Conservation (phyloP, 768 basidiomycete species). For the Termitomyces sp. region DNA sequence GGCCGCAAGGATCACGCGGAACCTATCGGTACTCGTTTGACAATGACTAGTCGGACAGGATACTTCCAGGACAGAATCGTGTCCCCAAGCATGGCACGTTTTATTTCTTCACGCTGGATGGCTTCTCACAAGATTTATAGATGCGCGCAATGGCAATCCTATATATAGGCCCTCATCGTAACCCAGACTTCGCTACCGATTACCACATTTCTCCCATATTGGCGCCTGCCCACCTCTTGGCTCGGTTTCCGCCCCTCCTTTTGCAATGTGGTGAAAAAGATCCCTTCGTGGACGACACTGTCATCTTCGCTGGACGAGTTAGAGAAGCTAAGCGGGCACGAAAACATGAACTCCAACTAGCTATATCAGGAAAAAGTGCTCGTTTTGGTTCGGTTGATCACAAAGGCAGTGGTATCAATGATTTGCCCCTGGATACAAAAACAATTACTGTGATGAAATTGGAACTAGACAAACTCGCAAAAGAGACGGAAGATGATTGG, state of each 20-base stretch:
- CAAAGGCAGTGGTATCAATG: constrained; percentile 44
- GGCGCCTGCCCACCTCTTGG: constrained; percentile 75
- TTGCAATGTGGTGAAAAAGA: constrained; percentile 94
- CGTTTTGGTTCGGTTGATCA: constrained; percentile 57
- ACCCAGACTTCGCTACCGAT: constrained; percentile 92
- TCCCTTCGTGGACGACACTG: constrained; percentile 95
- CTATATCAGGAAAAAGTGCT: constrained; percentile 54
- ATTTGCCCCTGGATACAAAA: constrained; percentile 20
- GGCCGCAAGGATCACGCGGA: constrained; percentile 28
- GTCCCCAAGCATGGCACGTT: constrained; percentile 89
- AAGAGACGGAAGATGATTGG: constrained; percentile 89
- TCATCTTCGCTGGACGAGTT: constrained; percentile 94
- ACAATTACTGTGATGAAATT: constrained; percentile 38
- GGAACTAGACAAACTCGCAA: constrained; percentile 54
- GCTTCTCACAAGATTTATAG: constrained; percentile 34
- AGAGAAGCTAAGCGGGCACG: constrained; percentile 89
- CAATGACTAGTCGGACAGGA: constrained; percentile 92
- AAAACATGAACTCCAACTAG: constrained; percentile 64
- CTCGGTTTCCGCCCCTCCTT: constrained; percentile 89
- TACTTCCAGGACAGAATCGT: constrained; percentile 94
- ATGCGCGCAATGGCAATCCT: constrained; percentile 99
- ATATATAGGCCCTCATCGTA: constrained; percentile 90
- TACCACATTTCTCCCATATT: constrained; percentile 96
- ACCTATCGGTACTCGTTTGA: constrained; percentile 80
- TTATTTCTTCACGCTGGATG: not conserved